Conservation (phyloP, 129 eudicot species). For the Centaurea solstitialis region DNA sequence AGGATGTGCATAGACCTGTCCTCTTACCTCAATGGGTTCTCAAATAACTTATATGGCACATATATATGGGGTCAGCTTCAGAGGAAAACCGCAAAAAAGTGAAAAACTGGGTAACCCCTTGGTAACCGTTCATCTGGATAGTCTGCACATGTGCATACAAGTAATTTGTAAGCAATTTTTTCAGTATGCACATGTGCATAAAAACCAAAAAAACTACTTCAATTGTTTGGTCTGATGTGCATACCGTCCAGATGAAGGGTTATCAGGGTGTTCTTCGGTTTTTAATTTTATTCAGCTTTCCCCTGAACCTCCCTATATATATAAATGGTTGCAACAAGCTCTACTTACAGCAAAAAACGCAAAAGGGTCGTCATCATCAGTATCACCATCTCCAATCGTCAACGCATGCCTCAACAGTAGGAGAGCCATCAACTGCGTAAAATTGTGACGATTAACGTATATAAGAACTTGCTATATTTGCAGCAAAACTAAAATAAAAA, state of each 20-base stretch:
- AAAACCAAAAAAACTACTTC: no score
- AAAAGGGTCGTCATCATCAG: constrained; percentile 61
- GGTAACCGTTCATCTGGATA: no score
- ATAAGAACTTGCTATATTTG: not conserved
- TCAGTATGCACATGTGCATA: not conserved
- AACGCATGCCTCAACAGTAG: constrained; percentile 76
- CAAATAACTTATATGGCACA: not conserved
- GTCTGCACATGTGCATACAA: not conserved
- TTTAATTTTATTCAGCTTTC: not conserved
- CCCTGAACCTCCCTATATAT: not conserved
- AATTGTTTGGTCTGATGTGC: no score
- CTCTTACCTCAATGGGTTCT: not conserved
- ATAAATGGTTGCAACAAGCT: not conserved
- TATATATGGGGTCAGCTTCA: no score
- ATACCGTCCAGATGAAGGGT: not conserved
- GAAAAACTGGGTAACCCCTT: not conserved
- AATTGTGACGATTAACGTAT: not conserved
- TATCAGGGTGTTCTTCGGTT: not conserved
- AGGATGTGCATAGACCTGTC: not conserved
- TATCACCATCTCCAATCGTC: constrained; percentile 57
- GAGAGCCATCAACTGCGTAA: constrained; percentile 74
- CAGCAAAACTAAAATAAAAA: not conserved
- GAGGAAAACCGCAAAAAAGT: no score
- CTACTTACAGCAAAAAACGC: constrained; percentile 67
- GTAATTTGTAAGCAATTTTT: not conserved